Evolutionary conservation across 2,329 filamentous ascomycete species (phyloP), one percentile per base, ranked within the genome.

Genomic region (Fusarium verticillioides): DNA sequence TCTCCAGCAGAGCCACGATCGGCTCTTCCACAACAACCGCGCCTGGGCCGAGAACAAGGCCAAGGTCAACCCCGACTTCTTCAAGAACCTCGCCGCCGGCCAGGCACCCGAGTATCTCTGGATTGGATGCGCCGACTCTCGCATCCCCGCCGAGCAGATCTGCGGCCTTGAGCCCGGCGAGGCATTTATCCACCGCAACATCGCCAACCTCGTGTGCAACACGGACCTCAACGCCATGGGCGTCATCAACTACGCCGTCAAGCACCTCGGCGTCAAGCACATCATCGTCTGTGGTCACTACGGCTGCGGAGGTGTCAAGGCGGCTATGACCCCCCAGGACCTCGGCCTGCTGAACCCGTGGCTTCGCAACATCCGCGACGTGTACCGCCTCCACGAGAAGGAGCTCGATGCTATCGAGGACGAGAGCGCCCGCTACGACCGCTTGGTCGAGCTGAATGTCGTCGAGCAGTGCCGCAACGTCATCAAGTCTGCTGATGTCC

Each of bases 131-230:
- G 92, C 92, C 82, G 95, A 97, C 86, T 94, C 92, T 44, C 93
- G 95, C 75, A 94, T 96, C 80, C 95, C 95, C n/a, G 95, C 96
- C 78, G 96, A 95, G 79, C 93, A 93, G 79, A 91, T 98, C 81
- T 91, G 94, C 52, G 92, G 93, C 74, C 89, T 96, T 63, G 87
- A 93, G 79, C 94, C 95, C n/a, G 95, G 95, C 76, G 94, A 97
- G 83, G 92, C 96, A 78, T 98, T 97, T 82, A 92, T 97, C 75
- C 94, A 97, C 87, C 93, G 95, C 83, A 97, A 98, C 80, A 97
- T 97, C 82, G 95, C 94, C 84, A 97, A 97, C 86, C 88, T 97
- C 74, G 88, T 97, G 64, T 90, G 91, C 84, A 90, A 91, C 80
- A 92, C 90, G 72, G 95, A 98, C 81, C 88, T 97, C 79, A 95